A percentile compares a stretch with the other conserved stretches of the same genome.
Conservation (phyloP, 83 land plant species). For the Picea abies region DNA sequence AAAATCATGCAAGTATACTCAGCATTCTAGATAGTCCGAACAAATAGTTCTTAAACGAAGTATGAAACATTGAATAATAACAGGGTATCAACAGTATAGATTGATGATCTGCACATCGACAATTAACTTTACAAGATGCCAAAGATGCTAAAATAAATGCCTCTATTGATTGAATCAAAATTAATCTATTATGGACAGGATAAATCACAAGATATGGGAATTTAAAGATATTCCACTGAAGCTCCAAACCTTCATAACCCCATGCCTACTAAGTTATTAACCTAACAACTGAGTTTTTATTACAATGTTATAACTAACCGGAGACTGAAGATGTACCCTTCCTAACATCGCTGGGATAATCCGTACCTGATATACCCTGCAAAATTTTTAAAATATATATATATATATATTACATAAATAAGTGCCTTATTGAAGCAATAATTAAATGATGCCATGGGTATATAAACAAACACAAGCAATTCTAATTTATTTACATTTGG, state of each 20-base stretch:
- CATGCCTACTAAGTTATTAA: neutral
- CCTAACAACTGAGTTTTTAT: too few species aligned
- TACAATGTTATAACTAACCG: constrained; percentile 17
- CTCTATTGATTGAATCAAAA: neutral
- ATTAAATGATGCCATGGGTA: neutral
- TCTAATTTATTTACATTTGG: constrained; percentile 13
- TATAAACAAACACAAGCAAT: neutral
- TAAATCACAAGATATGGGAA: neutral
- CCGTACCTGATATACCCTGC: constrained; percentile 12
- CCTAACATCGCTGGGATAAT: constrained; percentile 5
- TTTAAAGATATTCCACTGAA: neutral
- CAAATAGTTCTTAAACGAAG: neutral
- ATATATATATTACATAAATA: neutral
- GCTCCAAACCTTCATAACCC: neutral
- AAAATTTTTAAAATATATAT: neutral
- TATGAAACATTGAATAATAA: neutral
- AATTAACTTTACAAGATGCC: neutral
- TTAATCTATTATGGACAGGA: neutral
- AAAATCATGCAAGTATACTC: neutral
- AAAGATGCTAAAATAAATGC: neutral
- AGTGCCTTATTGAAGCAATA: neutral
- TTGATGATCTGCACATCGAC: neutral
- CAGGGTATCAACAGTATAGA: neutral
- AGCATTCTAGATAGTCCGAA: neutral
- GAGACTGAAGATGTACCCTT: constrained; percentile 1